phyloP scores from a whole-genome alignment of 257 asterid genomes.

The Galeopsis tetrahit region DNA sequence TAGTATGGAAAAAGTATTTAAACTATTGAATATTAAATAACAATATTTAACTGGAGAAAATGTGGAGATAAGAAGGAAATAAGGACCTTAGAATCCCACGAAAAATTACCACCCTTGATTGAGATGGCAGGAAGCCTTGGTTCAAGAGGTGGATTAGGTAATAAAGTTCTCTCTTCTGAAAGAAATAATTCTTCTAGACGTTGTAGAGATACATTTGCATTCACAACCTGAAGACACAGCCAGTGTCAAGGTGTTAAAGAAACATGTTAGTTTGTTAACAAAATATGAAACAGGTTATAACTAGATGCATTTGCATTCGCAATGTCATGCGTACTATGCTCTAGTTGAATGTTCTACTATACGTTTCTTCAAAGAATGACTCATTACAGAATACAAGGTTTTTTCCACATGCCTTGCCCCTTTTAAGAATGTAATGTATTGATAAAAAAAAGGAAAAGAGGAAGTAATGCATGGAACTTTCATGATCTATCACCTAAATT shows the following conservation, averaged over 20 bases:
- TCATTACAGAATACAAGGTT: background rate
- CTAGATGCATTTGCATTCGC: conserved; percentile 10
- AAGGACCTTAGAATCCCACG: conserved; percentile 87
- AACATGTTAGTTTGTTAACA: conserved; percentile 4
- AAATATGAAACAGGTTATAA: conserved; percentile 24
- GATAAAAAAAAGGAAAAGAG: background rate
- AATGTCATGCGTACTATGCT: background rate
- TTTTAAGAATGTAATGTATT: background rate
- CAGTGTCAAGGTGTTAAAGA: conserved; percentile 12
- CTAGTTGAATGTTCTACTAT: background rate
- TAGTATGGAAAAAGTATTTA: conserved; percentile 11
- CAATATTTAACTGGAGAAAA: background rate
- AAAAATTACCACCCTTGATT: conserved; percentile 67
- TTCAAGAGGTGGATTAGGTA: conserved; percentile 79
- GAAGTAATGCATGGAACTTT: background rate
- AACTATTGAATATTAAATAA: conserved; percentile 6
- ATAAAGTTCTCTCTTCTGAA: conserved; percentile 78
- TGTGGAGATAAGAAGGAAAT: conserved; percentile 5
- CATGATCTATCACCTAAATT: background rate
- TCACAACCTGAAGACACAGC: conserved; percentile 67
- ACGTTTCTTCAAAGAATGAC: conserved; percentile 5
- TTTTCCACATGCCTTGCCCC: background rate
- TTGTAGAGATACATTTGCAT: conserved; percentile 84
- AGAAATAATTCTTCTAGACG: conserved; percentile 82
- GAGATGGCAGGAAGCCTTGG: conserved; percentile 77